phyloP scores from a whole-genome alignment of 306 rosid species.

The Corylus americana region DNA sequence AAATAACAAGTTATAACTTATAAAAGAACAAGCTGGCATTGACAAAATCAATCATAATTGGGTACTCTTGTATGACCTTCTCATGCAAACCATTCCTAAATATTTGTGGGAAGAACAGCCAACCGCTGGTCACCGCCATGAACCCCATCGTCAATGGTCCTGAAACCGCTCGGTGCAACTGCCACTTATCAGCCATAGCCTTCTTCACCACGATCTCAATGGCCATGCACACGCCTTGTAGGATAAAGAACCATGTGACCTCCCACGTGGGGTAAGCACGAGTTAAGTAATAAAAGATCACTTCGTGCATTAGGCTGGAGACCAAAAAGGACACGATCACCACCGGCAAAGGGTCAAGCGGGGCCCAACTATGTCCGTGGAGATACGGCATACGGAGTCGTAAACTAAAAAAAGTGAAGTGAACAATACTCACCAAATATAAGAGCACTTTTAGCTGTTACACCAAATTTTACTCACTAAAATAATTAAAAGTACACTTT shows the following conservation, averaged over 20 bases:
- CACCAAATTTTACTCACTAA: too few species aligned
- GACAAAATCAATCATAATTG: slow-evolving; percentile 29
- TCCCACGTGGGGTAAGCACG: slow-evolving; percentile 83
- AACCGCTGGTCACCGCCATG: slow-evolving; percentile 40
- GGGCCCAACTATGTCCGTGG: slow-evolving; percentile 4
- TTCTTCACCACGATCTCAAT: slow-evolving; percentile 58
- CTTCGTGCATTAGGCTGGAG: slow-evolving; percentile 70
- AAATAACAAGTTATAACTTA: background rate
- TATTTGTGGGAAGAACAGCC: slow-evolving; percentile 67
- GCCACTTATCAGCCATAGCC: slow-evolving; percentile 32
- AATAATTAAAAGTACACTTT: too few species aligned
- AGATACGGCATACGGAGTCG: slow-evolving; percentile 17
- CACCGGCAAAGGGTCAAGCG: slow-evolving; percentile 15
- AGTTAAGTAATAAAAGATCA: slow-evolving; percentile 52
- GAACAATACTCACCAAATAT: too few species aligned
- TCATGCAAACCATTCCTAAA: slow-evolving; percentile 52
- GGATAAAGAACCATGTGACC: slow-evolving; percentile 60
- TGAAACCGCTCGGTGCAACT: slow-evolving; percentile 38
- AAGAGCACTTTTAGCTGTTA: too few species aligned
- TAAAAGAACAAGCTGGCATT: slow-evolving; percentile 1
- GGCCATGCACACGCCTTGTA: slow-evolving; percentile 53
- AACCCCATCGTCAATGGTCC: slow-evolving; percentile 38
- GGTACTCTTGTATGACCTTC: slow-evolving; percentile 43
- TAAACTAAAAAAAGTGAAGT: slow-evolving; percentile 4
- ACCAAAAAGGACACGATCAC: slow-evolving; percentile 40